A percentile compares a stretch with the other conserved stretches of the same genome.
These are phyloP conservation scores for Geotrichum macrosporum DNA, from an alignment of 1,139 yeast genomes.

Conservation along the genomic window DNA sequence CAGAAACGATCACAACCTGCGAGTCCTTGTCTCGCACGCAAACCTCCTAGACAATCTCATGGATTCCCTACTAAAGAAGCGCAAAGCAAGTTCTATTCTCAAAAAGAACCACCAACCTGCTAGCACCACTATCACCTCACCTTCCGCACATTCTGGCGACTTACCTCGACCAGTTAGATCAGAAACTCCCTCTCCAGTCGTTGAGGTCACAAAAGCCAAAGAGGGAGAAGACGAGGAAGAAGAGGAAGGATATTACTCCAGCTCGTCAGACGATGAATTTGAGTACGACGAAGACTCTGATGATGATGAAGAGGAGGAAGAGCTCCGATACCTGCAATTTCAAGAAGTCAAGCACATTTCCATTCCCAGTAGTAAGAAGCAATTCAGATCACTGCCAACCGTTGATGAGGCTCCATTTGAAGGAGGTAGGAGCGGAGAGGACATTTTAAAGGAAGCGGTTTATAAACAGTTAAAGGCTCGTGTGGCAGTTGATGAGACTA, in stretches of 20 bases:
- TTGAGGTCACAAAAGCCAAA: neutral
- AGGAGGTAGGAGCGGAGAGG: too few species aligned
- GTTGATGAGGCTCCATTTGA: neutral
- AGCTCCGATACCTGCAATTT: too few species aligned
- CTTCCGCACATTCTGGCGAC: neutral
- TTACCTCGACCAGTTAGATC: neutral
- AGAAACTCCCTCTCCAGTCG: neutral
- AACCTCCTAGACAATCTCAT: slow-evolving; percentile 66
- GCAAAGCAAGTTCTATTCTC: slow-evolving; percentile 13
- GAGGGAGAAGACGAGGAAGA: neutral
- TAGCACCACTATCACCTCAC: slow-evolving; percentile 1
- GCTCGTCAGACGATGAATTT: neutral
- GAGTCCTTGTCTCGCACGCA: slow-evolving; percentile 68
- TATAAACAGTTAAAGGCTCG: slow-evolving; percentile 2
- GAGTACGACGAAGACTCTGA: neutral
- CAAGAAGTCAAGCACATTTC: neutral
- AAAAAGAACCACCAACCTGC: slow-evolving; percentile 11
- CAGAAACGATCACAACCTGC: slow-evolving; percentile 55
- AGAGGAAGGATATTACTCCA: neutral
- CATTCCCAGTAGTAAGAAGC: neutral
- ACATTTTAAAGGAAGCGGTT: neutral
- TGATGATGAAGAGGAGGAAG: neutral
- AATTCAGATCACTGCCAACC: neutral
- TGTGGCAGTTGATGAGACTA: slow-evolving; percentile 12
- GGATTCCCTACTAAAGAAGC: slow-evolving; percentile 40